Evolutionary conservation across 768 basidiomycete species (phyloP), one percentile per base, ranked within the genome.

Genomic region (Phaffia tasmanica): DNA sequence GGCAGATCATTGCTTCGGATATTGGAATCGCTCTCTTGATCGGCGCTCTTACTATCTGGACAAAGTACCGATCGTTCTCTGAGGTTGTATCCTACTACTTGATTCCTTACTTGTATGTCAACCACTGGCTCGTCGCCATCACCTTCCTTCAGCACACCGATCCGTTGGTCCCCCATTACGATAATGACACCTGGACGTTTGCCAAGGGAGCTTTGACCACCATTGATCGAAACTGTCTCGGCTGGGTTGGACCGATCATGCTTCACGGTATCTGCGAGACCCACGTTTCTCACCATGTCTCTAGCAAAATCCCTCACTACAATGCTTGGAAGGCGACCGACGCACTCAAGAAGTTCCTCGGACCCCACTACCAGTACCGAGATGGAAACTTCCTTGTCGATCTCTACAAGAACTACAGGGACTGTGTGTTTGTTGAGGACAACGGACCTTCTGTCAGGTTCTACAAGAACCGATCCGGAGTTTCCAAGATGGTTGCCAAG

Each of bases 61-160:
- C 83, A 67, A 78, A 82, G 75, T 75, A 79, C 58, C 83, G 80
- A 63, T 86, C 89, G 47, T 86, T 89, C 77, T 74, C 77, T 55
- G 83, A 83, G 56, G 85, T 95, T 59, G 83, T 88, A 78, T 81
- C 83, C 70, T 77, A 87, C 70, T 99, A 97, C 76, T 75, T 88
- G 63, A 81, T 88, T 21, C 91, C 93, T 62, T 98, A 97, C 79
- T 81, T 54, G 15, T 59, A 83, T 85, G 84, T 86, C 63, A 89
- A 89, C 81, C 89, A 91, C 81, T 95, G 92, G 92, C 82, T 97
- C 63, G 89, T 97, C 65, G 73, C 91, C 72, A 95, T 97, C 80
- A 95, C 92, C 23, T 97, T 90, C 86, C 81, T 97, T 60, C 94
- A 99, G 79, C 94, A 99, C 81, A 97, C 94, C 72, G 94, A 97